A percentile compares a stretch with the other conserved stretches of the same genome.
These are phyloP conservation scores for Mycosarcoma mackinlayi DNA, from an alignment of 1,284 basidiomycete species.

Conservation along the genomic window DNA sequence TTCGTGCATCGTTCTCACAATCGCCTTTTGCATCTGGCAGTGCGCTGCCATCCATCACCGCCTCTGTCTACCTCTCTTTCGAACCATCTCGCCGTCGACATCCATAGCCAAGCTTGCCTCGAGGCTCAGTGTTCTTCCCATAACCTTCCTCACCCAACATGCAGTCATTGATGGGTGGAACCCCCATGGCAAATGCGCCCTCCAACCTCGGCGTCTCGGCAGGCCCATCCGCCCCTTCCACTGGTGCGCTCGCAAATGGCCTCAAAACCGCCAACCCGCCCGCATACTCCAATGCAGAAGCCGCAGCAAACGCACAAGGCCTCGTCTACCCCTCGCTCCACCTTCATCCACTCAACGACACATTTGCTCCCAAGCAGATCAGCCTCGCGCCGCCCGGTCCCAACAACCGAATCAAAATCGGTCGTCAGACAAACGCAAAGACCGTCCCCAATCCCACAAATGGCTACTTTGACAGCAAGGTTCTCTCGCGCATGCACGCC, in stretches of 20 bases:
- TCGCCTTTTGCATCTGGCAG: not conserved
- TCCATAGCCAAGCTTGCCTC: not conserved
- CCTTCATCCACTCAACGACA: conserved; percentile 94
- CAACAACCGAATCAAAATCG: conserved; percentile 81
- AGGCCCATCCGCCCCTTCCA: conserved; percentile 14
- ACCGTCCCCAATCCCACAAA: conserved; percentile 93
- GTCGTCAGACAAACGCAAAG: conserved; percentile 97
- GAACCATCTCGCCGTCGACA: not conserved
- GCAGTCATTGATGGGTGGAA: conserved; percentile 50
- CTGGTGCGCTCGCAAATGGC: conserved; percentile 13
- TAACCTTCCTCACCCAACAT: conserved; percentile 15
- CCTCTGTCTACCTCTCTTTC: too few species aligned
- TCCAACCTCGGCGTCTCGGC: conserved; percentile 50
- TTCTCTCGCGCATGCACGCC: conserved; percentile 92
- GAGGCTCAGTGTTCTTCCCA: not conserved
- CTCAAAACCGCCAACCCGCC: conserved; percentile 21
- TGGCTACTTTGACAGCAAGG: conserved; percentile 97
- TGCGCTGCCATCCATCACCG: not conserved
- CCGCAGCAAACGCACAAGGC: conserved; percentile 41
- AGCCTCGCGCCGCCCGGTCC: conserved; percentile 75
- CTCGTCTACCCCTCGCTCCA: conserved; percentile 66
- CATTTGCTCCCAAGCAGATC: conserved; percentile 95
- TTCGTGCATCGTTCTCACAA: not conserved
- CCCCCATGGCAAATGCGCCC: conserved; percentile 51
- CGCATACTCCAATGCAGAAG: conserved; percentile 32